These are phyloP conservation scores for Fusarium sp. DNA, from an alignment of 2,329 filamentous ascomycete species.

Conservation along the genomic window DNA sequence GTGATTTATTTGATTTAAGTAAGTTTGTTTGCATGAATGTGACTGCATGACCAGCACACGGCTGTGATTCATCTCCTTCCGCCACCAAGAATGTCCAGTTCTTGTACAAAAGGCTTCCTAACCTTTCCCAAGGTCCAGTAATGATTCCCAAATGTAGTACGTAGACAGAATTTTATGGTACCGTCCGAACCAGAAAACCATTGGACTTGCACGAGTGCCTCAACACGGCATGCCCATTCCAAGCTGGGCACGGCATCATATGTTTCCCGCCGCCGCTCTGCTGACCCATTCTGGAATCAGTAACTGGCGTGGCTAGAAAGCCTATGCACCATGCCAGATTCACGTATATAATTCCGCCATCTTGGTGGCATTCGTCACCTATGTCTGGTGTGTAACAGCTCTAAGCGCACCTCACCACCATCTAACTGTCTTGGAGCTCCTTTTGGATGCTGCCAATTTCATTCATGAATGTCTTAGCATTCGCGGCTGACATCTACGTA, in stretches of 20 bases:
- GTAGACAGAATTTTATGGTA: constrained; percentile 41
- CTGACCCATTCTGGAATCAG: constrained; percentile 11
- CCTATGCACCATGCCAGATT: constrained; percentile 22
- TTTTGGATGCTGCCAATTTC: constrained; percentile 62
- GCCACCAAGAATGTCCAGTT: constrained; percentile 11
- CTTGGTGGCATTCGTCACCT: constrained; percentile 18
- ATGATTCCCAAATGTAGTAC: constrained; percentile 25
- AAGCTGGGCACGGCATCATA: constrained; percentile 31
- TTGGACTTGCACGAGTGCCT: constrained; percentile 14
- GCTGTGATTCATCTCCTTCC: constrained; percentile 26
- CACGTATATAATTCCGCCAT: constrained; percentile 14
- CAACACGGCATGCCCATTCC: constrained; percentile 36
- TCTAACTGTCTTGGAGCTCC: constrained; percentile 58
- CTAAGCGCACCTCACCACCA: constrained; percentile 8
- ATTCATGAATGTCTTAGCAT: constrained; percentile 63
- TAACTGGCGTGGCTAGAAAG: constrained; percentile 15
- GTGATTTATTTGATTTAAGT: constrained; percentile 13
- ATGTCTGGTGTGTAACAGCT: constrained; percentile 20
- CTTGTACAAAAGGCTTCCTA: constrained; percentile 18
- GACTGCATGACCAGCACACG: constrained; percentile 35
- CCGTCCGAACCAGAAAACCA: constrained; percentile 19
- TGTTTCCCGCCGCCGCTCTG: constrained; percentile 26
- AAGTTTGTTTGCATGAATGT: constrained; percentile 34
- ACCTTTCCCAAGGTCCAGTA: constrained; percentile 11
- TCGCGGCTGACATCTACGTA: constrained; percentile 63